Evolutionary conservation across 2,329 filamentous ascomycete genomes (phyloP).

Genomic region (Dothidotthia symphoricarpi): DNA sequence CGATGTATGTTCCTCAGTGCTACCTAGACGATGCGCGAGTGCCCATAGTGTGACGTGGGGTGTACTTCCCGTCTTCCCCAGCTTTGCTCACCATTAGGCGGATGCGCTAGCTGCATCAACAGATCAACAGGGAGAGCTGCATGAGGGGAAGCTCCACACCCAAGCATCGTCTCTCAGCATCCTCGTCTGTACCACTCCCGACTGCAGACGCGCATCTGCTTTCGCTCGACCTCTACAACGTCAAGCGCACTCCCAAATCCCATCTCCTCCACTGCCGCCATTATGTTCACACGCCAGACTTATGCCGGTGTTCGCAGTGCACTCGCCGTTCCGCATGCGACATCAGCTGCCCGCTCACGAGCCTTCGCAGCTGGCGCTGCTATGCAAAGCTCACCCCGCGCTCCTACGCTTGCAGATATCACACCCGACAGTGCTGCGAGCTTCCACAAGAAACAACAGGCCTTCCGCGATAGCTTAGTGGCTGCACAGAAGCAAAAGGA

Average conservation of each 20-base stretch:
- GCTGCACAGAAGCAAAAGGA: constrained; percentile 73
- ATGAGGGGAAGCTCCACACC: too few relatives aligned
- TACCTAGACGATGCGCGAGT: too few relatives aligned
- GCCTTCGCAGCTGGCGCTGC: constrained; percentile 30
- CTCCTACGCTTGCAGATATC: constrained; percentile 84
- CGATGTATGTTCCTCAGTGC: too few relatives aligned
- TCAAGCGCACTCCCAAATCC: constrained; percentile 1
- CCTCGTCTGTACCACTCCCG: too few relatives aligned
- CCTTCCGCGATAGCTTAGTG: constrained; percentile 79
- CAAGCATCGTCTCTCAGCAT: too few relatives aligned
- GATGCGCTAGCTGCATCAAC: too few relatives aligned
- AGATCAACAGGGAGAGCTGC: too few relatives aligned
- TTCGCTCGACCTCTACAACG: not conserved
- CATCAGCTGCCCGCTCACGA: constrained; percentile 19
- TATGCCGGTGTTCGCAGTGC: constrained; percentile 28
- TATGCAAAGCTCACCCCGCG: constrained; percentile 24
- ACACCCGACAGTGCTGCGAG: constrained; percentile 66
- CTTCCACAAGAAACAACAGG: constrained; percentile 81
- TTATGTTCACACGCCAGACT: constrained; percentile 35
- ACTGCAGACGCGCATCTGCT: not conserved
- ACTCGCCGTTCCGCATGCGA: constrained; percentile 15
- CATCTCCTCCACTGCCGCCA: constrained; percentile 7
- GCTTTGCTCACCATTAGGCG: too few relatives aligned
- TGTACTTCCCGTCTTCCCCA: too few relatives aligned
- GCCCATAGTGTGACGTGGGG: too few relatives aligned